Evolutionary conservation across 2,329 filamentous ascomycete species (phyloP), one percentile per base, ranked within the genome.

Genomic region (Lojkania enalia): DNA sequence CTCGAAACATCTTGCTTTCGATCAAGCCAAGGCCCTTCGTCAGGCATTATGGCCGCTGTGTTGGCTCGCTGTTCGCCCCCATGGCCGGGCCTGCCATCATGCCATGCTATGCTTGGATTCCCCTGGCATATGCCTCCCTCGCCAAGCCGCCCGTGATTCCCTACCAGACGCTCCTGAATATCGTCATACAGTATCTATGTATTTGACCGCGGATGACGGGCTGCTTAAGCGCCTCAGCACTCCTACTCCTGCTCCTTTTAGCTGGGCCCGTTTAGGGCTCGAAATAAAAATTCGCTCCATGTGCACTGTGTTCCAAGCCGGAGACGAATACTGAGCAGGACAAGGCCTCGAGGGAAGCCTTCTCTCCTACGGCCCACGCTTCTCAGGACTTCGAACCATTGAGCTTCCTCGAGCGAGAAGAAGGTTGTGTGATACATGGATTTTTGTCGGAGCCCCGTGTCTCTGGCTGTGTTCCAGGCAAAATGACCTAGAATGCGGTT

Each of bases 1-100:
- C 49, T 57, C 45, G 41, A 57, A 60, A 60, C 57, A 58, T 53
- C 53, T 57, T 66, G 64, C 57, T 64, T 57, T 54, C 51, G 42
- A n/a, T n/a, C 37, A 41, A 43, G 58, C 59, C 59, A 61, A 63
- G 20, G 53, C 42, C 51, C 52, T 57, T 44, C 54, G 57, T 59
- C 56, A 52, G 56, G 61, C 53, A 58, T 43, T 48, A 49, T 42
- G 49, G 49, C 61, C 58, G 60, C 48, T 51, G 48, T 55, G 55
- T 49, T 48, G 44, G 35, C 47, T 38, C 42, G 46, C 48, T 38
- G 41, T 38, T 37, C 33, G 35, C 46, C 46, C 55, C 53, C 51
- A 46, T 39, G 39, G 35, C 50, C n/a, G n/a, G n/a, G n/a, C n/a
- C n/a, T n/a, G n/a, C n/a, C n/a, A n/a, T n/a, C n/a, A n/a, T n/a